Evolutionary conservation across 345 rosid genomes (phyloP).

Genomic region (Salix koriyanagi): DNA sequence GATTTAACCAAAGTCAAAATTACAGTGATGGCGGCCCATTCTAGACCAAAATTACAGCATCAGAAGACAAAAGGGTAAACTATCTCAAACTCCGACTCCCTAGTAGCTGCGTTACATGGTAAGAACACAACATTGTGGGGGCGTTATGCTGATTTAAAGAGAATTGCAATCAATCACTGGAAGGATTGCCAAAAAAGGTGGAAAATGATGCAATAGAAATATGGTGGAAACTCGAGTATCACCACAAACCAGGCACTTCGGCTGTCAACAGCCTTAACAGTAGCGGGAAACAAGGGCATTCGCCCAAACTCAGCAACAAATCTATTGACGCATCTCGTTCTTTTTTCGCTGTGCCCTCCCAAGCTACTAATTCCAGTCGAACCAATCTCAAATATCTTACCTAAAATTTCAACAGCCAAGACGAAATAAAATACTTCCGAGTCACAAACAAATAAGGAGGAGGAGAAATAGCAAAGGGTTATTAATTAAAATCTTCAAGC

Average conservation of each 20-base stretch:
- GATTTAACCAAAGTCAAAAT: background rate
- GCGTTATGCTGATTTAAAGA: background rate
- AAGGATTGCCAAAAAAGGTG: constrained; percentile 12
- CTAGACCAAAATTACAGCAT: background rate
- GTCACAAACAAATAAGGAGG: background rate
- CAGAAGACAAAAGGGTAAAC: background rate
- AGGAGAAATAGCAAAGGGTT: background rate
- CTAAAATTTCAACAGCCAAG: constrained; percentile 29
- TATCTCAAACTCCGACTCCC: background rate
- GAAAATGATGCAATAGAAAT: constrained; percentile 4
- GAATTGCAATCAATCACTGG: constrained; percentile 16
- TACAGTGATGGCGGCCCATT: background rate
- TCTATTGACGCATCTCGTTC: constrained; percentile 69
- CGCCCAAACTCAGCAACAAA: constrained; percentile 68
- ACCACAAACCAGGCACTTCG: constrained; percentile 83
- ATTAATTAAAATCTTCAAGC: background rate
- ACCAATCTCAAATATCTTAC: constrained; percentile 90
- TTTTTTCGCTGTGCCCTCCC: constrained; percentile 82
- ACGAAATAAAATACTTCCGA: background rate
- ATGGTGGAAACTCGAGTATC: constrained; percentile 5
- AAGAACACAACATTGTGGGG: constrained; percentile 10
- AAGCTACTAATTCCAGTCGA: constrained; percentile 91
- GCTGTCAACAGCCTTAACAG: constrained; percentile 74
- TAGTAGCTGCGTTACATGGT: constrained; percentile 9
- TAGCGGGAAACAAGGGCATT: constrained; percentile 76